Evolutionary conservation across 2,329 filamentous ascomycete genomes (phyloP).

Genomic region (Paracamarosporium sp.): DNA sequence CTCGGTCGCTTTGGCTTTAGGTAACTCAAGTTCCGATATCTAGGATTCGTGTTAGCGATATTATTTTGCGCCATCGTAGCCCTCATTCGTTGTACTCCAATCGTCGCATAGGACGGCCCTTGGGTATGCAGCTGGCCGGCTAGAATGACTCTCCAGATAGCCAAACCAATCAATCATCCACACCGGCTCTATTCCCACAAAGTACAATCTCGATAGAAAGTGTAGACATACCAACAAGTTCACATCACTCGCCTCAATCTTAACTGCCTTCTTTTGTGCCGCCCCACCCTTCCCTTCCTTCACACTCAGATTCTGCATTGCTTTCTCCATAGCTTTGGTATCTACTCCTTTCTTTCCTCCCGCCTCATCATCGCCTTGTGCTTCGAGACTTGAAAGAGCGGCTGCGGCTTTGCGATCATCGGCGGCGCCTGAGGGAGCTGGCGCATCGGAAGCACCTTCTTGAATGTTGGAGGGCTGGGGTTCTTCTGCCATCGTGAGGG

Average conservation of each 20-base stretch:
- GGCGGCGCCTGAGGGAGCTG: constrained; percentile 61
- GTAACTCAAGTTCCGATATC: constrained; percentile 74
- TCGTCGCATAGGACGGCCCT: too few species aligned
- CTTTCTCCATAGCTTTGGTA: constrained; percentile 72
- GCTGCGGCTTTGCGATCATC: constrained; percentile 80
- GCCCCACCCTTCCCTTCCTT: constrained; percentile 50
- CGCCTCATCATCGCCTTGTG: constrained; percentile 55
- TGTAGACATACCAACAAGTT: constrained; percentile 65
- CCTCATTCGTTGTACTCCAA: background rate
- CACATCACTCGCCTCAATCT: constrained; percentile 77
- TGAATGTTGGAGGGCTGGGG: constrained; percentile 65
- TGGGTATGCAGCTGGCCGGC: too few species aligned
- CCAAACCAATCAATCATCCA: too few species aligned
- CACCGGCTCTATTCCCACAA: too few species aligned
- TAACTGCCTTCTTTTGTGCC: constrained; percentile 63
- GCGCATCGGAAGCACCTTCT: constrained; percentile 64
- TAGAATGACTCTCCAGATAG: too few species aligned
- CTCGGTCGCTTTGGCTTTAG: constrained; percentile 76
- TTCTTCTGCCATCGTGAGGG: constrained; percentile 62
- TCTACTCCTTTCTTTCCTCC: constrained; percentile 68
- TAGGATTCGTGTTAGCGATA: constrained; percentile 13
- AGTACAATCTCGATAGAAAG: background rate
- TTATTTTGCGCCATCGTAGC: background rate
- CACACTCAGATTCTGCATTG: constrained; percentile 68
- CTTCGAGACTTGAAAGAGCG: constrained; percentile 74